phyloP scores from a whole-genome alignment of 1,284 basidiomycete genomes.

The Malassezia yamatoensis region DNA sequence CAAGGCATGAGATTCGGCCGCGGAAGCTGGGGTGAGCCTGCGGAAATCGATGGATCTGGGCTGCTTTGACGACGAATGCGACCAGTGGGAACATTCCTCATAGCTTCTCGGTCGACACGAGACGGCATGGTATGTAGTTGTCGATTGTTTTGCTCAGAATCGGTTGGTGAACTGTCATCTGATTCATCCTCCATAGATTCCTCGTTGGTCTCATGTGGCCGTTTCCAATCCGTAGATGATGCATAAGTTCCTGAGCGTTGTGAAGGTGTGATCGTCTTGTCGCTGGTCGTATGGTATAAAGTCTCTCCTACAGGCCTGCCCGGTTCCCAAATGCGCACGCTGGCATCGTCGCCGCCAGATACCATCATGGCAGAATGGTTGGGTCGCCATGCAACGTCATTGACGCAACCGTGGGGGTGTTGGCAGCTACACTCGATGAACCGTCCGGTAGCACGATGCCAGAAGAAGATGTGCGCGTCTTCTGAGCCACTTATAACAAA shows the following conservation, averaged over 20 bases:
- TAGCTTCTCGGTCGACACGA: no score
- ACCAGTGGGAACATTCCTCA: background rate
- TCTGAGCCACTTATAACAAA: conserved; percentile 79
- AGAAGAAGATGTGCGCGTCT: conserved; percentile 70
- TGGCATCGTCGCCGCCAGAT: conserved; percentile 45
- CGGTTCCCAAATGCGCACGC: conserved; percentile 37
- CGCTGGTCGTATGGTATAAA: background rate
- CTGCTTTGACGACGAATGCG: background rate
- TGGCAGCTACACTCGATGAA: conserved; percentile 73
- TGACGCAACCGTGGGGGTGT: conserved; percentile 77
- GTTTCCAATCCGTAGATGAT: background rate
- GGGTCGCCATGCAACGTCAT: conserved; percentile 93
- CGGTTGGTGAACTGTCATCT: background rate
- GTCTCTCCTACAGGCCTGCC: background rate
- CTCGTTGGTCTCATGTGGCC: background rate
- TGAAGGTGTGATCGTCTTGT: background rate
- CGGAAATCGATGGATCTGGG: background rate
- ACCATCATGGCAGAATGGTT: conserved; percentile 74
- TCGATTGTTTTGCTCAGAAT: background rate
- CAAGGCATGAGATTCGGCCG: background rate
- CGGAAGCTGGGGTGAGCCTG: background rate
- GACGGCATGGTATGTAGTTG: no score
- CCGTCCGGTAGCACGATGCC: conserved; percentile 76
- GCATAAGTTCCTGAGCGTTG: background rate
- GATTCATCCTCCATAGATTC: background rate